Percentiles rank a stretch among this genome's conserved stretches.
These are phyloP conservation scores for Salix viminalis DNA, from an alignment of 345 rosid species.

Conservation along the genomic window DNA sequence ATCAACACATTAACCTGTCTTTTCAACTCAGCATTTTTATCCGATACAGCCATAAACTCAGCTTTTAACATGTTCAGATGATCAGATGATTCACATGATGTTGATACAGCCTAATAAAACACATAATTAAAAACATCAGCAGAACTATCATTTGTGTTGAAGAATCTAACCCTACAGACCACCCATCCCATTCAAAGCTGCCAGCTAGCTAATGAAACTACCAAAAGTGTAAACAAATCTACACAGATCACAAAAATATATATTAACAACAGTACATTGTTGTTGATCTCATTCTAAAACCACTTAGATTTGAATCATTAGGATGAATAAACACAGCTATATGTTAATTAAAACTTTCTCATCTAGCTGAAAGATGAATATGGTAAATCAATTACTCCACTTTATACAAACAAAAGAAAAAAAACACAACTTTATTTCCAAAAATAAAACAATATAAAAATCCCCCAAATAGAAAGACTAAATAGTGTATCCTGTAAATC, in stretches of 20 bases:
- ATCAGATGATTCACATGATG: constrained; percentile 23
- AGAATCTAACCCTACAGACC: too few species aligned
- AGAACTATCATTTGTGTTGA: too few species aligned
- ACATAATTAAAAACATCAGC: background rate
- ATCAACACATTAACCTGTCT: constrained; percentile 15
- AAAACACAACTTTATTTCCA: background rate
- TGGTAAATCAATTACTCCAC: too few species aligned
- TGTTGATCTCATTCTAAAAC: too few species aligned
- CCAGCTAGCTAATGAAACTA: background rate
- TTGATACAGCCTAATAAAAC: constrained; percentile 15
- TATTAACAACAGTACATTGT: too few species aligned
- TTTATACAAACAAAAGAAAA: too few species aligned
- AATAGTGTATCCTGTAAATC: background rate
- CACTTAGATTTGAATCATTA: too few species aligned
- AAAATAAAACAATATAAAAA: background rate
- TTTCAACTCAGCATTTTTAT: constrained; percentile 22
- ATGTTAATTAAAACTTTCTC: too few species aligned
- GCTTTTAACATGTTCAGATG: constrained; percentile 15
- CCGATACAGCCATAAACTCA: constrained; percentile 18
- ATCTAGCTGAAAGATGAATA: too few species aligned
- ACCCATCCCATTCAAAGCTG: too few species aligned
- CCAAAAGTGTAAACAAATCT: background rate
- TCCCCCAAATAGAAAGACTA: too few species aligned
- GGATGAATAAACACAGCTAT: too few species aligned
- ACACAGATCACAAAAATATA: background rate